Evolutionary conservation across 2,329 filamentous ascomycete species (phyloP), one percentile per base, ranked within the genome.

Genomic region (Calcarisporium arbuscula): DNA sequence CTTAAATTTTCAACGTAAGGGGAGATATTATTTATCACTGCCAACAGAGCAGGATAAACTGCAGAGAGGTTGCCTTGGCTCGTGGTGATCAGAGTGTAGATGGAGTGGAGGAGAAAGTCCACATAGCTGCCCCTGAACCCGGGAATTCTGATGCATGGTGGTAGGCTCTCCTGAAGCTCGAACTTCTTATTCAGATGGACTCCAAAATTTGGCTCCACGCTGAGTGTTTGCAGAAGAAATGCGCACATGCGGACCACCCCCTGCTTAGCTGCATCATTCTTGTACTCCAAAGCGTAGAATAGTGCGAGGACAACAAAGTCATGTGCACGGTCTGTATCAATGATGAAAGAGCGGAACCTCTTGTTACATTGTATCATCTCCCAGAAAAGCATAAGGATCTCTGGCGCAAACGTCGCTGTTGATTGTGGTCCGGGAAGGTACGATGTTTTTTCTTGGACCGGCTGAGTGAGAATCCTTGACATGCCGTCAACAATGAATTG

Each of bases 341-440:
- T 90, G 51, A 98, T 92, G 60, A 95, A 98, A 2, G 88, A 87
- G 20, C 92, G 76, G 63, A 98, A 98, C 39, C 90, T 77, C 62
- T 95, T 96, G 63, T 98, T 98, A 71, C 90, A 95, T 60, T 98
- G 92, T 5, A 92, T 78, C 23, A 87, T 79, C 64, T 98, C 92
- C 92, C 92, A 98, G 54, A 96, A 95, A 3, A 98, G 71, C 74
- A 95, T 92, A 36, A 96, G 80, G 66, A 94, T 94, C 60, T 98
- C 92, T 2, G 92, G 89, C 0, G 89, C 87, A 72, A 90, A 94
- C 52, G 85, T 86, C 34, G 86, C 68, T 0, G 83, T 76, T 30
- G 82, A 76, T 50, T 94, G 86, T 25, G 82, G 82, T 5, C 88
- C 86, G 1, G 90, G 88, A 3, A 95, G 76, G 56, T 95, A 95